phyloP scores from a whole-genome alignment of 345 rosid species.

The Rhodamnia rubescens region DNA sequence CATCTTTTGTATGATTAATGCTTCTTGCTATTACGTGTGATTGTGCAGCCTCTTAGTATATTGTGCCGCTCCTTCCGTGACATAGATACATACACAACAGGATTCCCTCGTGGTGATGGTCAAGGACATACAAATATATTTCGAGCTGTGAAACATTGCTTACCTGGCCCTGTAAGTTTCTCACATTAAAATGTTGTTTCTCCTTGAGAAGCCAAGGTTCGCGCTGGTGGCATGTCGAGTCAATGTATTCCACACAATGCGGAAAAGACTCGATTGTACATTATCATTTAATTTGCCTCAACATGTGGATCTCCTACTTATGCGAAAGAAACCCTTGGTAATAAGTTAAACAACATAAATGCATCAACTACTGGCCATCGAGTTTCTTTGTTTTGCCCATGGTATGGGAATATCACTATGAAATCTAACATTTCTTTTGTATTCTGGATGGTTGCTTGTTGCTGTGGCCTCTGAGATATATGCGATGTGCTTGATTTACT shows the following conservation, averaged over 20 bases:
- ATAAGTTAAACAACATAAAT: not conserved
- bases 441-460: not conserved
- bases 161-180: constrained; percentile 91
- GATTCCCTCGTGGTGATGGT: constrained; percentile 80
- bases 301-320: not conserved
- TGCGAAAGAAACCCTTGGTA: not conserved
- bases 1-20: not conserved
- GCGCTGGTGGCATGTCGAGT: not conserved
- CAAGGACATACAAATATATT: constrained; percentile 81
- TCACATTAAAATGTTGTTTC: not conserved
- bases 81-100: constrained; percentile 68
- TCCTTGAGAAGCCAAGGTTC: not conserved
- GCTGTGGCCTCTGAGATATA: not conserved
- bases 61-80: constrained; percentile 74
- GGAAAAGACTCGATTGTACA: not conserved
- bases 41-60: constrained; percentile 86
- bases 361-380: not conserved
- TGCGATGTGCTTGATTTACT: not conserved
- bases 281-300: not conserved
- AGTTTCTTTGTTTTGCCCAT: not conserved
- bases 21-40: not conserved
- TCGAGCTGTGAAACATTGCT: constrained; percentile 83
- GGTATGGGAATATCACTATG: not conserved
- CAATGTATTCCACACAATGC: not conserved
- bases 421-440: not conserved